Evolutionary conservation across 441 rosid genomes (phyloP).

Genomic region (Gossypium lobatum): DNA sequence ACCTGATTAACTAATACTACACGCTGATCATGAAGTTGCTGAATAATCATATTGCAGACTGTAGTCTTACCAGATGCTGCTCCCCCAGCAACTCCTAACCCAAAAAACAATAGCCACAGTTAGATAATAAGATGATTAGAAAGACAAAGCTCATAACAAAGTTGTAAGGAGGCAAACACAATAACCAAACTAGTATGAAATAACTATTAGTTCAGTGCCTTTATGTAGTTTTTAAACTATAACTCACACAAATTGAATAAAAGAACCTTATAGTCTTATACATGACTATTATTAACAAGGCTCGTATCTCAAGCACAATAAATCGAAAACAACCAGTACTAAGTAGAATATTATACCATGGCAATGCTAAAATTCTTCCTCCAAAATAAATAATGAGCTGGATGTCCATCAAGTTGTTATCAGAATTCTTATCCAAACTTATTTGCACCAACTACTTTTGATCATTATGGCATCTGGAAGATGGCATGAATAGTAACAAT

Average conservation of each 20-base stretch:
- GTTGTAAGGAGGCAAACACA: neutral
- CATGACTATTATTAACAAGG: neutral
- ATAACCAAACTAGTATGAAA: neutral
- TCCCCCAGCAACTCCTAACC: constrained; percentile 85
- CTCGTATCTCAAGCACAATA: neutral
- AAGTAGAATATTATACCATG: neutral
- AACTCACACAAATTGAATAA: neutral
- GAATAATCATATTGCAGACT: constrained; percentile 97
- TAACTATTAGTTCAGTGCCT: neutral
- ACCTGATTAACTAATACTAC: constrained; percentile 90
- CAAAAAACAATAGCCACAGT: constrained; percentile 12
- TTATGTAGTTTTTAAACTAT: neutral
- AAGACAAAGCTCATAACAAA: neutral
- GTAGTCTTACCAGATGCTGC: constrained; percentile 97
- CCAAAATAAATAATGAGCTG: neutral
- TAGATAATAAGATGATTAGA: neutral
- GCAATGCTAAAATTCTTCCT: neutral
- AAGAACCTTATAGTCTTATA: neutral
- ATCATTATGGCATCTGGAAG: constrained; percentile 1
- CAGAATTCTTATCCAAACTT: neutral
- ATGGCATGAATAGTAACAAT: neutral
- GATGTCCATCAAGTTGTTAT: neutral
- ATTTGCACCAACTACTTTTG: neutral
- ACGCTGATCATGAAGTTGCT: constrained; percentile 97
- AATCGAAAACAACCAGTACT: neutral